A percentile compares a stretch with the other conserved stretches of the same genome.
Conservation (phyloP, 331 rosid species). For the Malus hybrid region DNA sequence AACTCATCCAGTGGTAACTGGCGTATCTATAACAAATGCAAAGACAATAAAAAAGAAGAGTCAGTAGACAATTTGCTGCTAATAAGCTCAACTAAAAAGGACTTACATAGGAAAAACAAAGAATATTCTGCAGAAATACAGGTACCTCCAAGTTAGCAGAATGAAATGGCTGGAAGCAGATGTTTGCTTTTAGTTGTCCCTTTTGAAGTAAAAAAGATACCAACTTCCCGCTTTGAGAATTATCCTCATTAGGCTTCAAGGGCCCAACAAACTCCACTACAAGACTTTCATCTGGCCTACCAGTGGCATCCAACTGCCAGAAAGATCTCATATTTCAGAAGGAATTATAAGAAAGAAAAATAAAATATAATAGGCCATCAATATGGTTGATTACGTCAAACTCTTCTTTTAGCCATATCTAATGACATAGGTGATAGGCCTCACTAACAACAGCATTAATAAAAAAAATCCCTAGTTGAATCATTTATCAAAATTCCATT, state of each 20-base stretch:
- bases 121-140: background rate
- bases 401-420: background rate
- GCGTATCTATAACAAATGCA: constrained; percentile 42
- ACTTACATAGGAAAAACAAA: background rate
- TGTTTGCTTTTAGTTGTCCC: constrained; percentile 68
- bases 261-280: constrained; percentile 65
- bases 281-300: constrained; percentile 92
- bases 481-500: background rate
- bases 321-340: constrained; percentile 20
- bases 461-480: background rate
- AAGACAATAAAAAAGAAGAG: constrained; percentile 4
- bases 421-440: background rate
- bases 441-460: background rate
- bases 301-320: constrained; percentile 78
- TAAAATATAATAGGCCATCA: background rate
- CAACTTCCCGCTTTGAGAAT: constrained; percentile 40
- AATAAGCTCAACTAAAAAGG: background rate
- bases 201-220: constrained; percentile 69
- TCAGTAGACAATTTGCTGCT: background rate
- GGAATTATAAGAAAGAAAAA: background rate
- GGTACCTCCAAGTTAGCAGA: constrained; percentile 89
- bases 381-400: background rate
- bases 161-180: constrained; percentile 56
- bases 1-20: constrained; percentile 81
- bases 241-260: constrained; percentile 51